A percentile compares a stretch with the other conserved stretches of the same genome.
phyloP scores from a whole-genome alignment of 2,329 filamentous ascomycete species.

The Colletotrichum scovillei region DNA sequence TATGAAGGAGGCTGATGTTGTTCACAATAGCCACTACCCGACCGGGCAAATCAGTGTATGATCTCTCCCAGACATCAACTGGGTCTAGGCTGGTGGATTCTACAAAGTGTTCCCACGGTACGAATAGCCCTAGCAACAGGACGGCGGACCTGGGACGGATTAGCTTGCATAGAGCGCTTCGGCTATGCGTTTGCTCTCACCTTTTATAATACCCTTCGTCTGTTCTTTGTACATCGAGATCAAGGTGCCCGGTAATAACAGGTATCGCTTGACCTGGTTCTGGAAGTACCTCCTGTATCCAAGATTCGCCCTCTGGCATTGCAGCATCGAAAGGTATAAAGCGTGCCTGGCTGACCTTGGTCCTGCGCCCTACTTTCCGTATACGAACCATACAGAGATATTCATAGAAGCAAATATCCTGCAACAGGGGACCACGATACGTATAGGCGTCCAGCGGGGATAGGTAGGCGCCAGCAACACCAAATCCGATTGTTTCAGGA shows the following conservation, averaged over 20 bases:
- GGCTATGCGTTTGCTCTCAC: too few species aligned
- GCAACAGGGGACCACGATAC: neutral
- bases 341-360: neutral
- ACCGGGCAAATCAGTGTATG: neutral
- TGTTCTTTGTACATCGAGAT: neutral
- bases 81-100: neutral
- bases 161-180: too few species aligned
- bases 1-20: neutral
- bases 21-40: neutral
- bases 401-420: neutral
- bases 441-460: too few species aligned
- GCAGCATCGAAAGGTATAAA: neutral
- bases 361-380: neutral
- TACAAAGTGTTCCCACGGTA: neutral
- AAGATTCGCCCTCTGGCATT: neutral
- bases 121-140: neutral
- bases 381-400: neutral
- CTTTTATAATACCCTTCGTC: neutral
- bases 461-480: too few species aligned
- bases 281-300: neutral
- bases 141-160: neutral
- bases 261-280: neutral
- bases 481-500: neutral
- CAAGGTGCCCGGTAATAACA: neutral
- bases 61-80: neutral